These are phyloP conservation scores for Debaryomyces sp. DNA, from an alignment of 1,139 yeast genomes.

Conservation along the genomic window DNA sequence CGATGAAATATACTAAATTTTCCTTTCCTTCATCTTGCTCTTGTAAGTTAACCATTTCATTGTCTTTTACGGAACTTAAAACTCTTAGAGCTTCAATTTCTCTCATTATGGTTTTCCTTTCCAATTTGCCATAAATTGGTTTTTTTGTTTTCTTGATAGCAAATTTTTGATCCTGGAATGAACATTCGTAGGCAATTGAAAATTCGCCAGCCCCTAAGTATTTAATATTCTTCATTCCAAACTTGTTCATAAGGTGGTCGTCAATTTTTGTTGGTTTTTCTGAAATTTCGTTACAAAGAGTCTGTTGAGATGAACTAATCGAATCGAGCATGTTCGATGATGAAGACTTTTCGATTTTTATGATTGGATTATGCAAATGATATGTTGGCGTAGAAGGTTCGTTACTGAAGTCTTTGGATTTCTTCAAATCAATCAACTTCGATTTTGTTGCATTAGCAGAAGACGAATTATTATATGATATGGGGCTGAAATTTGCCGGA, in stretches of 20 bases:
- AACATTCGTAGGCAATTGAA: conserved; percentile 79
- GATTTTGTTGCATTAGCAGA: conserved; percentile 3
- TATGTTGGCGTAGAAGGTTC: conserved; percentile 37
- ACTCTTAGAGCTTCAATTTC: conserved; percentile 50
- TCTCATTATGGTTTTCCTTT: conserved; percentile 37
- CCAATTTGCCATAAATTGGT: conserved; percentile 46
- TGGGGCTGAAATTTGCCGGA: conserved; percentile 37
- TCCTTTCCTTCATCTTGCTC: conserved; percentile 79
- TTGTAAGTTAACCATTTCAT: conserved; percentile 35
- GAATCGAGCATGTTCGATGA: conserved; percentile 11
- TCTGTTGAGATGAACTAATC: conserved; percentile 16
- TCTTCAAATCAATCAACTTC: conserved; percentile 6
- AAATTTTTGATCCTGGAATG: conserved; percentile 64
- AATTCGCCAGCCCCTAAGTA: conserved; percentile 86
- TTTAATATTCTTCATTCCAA: conserved; percentile 64
- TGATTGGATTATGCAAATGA: not conserved
- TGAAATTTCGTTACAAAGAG: conserved; percentile 7
- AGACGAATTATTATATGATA: conserved; percentile 17
- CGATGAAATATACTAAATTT: conserved; percentile 74
- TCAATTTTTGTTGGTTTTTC: conserved; percentile 37
- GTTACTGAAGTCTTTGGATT: conserved; percentile 1
- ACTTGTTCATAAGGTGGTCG: conserved; percentile 65
- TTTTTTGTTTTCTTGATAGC: conserved; percentile 86
- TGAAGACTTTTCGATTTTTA: conserved; percentile 1
- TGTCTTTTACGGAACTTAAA: conserved; percentile 45